Evolutionary conservation across 2,329 filamentous ascomycete genomes (phyloP).

Genomic region (Penicillium sp.): DNA sequence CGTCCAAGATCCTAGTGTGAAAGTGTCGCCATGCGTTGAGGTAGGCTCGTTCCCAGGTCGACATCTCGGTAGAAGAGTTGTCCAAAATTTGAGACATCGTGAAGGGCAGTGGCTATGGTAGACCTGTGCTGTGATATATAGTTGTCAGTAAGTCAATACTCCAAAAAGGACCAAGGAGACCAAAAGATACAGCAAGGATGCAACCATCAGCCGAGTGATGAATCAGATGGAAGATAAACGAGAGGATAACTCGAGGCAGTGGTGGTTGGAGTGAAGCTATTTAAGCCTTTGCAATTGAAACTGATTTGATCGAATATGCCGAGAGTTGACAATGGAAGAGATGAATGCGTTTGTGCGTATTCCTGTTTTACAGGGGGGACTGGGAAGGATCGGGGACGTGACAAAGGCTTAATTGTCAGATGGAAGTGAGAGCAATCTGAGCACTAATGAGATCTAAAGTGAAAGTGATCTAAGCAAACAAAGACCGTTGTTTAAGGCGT

Average conservation of each 20-base stretch:
- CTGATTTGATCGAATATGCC: neutral
- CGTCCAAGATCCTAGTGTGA: neutral
- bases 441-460: neutral
- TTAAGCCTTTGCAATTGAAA: neutral
- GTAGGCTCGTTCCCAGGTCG: neutral
- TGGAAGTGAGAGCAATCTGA: neutral
- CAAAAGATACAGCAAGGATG: neutral
- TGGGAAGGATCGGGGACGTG: neutral
- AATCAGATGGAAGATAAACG: neutral
- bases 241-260: neutral
- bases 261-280: neutral
- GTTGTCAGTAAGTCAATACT: neutral
- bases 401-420: neutral
- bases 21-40: neutral
- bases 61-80: neutral
- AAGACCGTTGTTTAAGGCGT: neutral
- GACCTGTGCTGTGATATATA: neutral
- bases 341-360: neutral
- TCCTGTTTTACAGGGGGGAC: neutral
- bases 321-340: neutral
- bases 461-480: neutral
- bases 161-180: no score
- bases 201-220: neutral
- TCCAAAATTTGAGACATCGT: neutral
- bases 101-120: no score